Evolutionary conservation across 2,329 filamentous ascomycete species (phyloP).

Genomic region (Pseudogymnoascus sp.): DNA sequence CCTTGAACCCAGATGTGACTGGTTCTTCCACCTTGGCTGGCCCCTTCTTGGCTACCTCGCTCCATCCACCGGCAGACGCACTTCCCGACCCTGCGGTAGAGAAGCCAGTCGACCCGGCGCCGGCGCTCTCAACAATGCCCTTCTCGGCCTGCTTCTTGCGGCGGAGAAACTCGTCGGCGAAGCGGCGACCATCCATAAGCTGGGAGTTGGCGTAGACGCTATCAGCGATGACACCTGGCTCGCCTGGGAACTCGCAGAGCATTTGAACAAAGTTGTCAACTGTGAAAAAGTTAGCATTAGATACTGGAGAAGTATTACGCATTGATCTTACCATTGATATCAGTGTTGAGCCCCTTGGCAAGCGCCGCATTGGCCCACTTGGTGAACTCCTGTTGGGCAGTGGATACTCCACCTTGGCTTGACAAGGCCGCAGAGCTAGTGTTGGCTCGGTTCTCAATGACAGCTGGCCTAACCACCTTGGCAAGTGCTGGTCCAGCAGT

Average conservation of each 20-base stretch:
- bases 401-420: constrained; percentile 24
- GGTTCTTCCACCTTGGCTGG: constrained; percentile 34
- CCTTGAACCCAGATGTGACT: constrained; percentile 66
- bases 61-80: constrained; percentile 67
- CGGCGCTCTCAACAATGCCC: constrained; percentile 66
- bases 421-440: constrained; percentile 37
- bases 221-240: constrained; percentile 77
- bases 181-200: constrained; percentile 86
- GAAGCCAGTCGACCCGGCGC: constrained; percentile 38
- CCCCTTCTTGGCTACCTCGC: constrained; percentile 93
- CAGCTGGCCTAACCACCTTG: constrained; percentile 44
- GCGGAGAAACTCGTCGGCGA: constrained; percentile 88
- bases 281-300: constrained; percentile 6
- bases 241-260: constrained; percentile 66
- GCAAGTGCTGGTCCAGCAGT: constrained; percentile 28
- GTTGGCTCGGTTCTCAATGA: constrained; percentile 31
- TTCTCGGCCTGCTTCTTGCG: constrained; percentile 90
- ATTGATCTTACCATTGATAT: constrained; percentile 51
- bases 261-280: constrained; percentile 67
- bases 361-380: constrained; percentile 85
- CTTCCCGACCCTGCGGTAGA: constrained; percentile 34
- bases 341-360: constrained; percentile 59
- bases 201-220: constrained; percentile 79
- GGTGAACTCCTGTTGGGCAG: constrained; percentile 80
- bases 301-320: neutral